Evolutionary conservation across 2,329 filamentous ascomycete genomes (phyloP).

Genomic region (Ilyonectria mors-panacis): DNA sequence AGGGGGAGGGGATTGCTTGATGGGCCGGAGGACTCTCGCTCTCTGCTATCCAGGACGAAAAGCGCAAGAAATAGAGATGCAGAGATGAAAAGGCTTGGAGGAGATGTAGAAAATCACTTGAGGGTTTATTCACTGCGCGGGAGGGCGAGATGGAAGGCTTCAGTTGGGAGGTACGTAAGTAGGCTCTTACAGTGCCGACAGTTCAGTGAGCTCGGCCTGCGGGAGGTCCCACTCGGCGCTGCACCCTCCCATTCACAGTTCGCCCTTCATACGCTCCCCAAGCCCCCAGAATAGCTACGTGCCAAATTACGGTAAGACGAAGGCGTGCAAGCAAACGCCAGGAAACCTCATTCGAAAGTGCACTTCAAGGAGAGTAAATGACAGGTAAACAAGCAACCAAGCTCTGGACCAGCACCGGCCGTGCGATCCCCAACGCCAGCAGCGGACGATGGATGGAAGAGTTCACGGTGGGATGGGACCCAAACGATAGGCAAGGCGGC

Average conservation of each 20-base stretch:
- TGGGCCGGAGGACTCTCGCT: background rate
- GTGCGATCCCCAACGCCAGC: background rate
- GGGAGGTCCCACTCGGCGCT: slow-evolving; percentile 17
- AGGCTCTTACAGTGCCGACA: slow-evolving; percentile 27
- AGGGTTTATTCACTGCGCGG: background rate
- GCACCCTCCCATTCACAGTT: slow-evolving; percentile 7
- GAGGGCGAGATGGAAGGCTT: slow-evolving; percentile 2
- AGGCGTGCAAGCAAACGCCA: background rate
- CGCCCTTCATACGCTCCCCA: background rate
- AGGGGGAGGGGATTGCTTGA: slow-evolving; percentile 10
- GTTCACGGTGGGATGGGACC: background rate
- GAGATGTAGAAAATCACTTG: background rate
- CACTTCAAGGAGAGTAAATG: background rate
- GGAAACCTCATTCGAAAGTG: background rate
- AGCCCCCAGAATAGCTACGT: background rate
- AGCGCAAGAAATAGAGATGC: background rate
- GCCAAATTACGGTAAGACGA: background rate
- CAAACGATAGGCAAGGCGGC: background rate
- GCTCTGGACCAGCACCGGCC: background rate
- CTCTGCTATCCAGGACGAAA: background rate
- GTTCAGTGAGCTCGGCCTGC: slow-evolving; percentile 16
- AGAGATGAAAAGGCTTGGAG: background rate
- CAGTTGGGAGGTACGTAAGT: slow-evolving; percentile 10
- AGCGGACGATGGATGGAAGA: background rate
- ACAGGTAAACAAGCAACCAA: background rate